Evolutionary conservation across 78 protist genomes (phyloP).

Genomic region (Guillardia theta): DNA sequence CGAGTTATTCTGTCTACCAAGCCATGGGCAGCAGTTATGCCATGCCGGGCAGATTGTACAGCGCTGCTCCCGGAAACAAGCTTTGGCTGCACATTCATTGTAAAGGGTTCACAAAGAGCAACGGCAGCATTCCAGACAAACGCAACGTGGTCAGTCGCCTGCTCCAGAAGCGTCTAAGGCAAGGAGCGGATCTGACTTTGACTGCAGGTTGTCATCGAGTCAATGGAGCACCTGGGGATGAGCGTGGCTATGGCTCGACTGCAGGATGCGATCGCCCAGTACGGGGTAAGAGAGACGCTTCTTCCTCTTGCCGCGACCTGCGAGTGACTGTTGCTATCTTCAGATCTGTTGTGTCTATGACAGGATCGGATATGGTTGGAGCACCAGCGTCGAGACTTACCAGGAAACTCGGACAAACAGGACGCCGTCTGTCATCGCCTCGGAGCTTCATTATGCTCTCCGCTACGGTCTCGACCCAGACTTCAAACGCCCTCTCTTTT

Average conservation of each 20-base stretch:
- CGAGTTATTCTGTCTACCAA: neutral
- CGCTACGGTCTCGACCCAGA: neutral
- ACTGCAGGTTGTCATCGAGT: neutral
- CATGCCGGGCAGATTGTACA: neutral
- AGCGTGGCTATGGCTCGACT: neutral
- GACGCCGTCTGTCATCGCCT: neutral
- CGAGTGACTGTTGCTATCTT: too few species aligned
- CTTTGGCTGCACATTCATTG: too few species aligned
- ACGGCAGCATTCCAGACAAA: too few species aligned
- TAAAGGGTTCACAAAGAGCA: too few species aligned
- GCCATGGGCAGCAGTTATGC: neutral
- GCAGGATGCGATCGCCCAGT: neutral
- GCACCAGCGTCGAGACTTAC: neutral
- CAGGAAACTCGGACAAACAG: neutral
- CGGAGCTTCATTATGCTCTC: slow-evolving; percentile 3
- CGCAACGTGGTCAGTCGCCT: neutral
- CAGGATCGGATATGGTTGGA: neutral
- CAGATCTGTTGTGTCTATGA: neutral
- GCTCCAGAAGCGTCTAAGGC: neutral
- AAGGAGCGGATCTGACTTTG: neutral
- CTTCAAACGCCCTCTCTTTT: neutral
- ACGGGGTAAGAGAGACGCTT: too few species aligned
- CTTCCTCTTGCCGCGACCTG: too few species aligned
- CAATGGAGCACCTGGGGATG: too few species aligned
- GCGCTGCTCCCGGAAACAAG: neutral